Conservation (phyloP, 2,329 filamentous ascomycete species). For the Aspergillus sp. region DNA sequence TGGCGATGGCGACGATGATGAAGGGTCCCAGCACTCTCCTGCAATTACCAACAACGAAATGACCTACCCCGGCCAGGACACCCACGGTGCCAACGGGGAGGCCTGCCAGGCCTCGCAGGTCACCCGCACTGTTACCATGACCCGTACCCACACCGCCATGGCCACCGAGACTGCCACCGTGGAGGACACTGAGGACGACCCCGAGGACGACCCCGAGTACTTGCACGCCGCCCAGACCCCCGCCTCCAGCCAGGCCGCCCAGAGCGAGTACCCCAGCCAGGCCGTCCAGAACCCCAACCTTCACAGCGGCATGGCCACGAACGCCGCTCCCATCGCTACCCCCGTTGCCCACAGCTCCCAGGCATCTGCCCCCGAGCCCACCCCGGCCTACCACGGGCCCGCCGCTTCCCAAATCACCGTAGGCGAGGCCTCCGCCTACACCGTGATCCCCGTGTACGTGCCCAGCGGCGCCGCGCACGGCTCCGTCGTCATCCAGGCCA, state of each 20-base stretch:
- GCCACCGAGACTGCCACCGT: background rate
- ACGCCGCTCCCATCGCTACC: background rate
- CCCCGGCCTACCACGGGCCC: background rate
- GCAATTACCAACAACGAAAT: no score
- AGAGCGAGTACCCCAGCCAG: background rate
- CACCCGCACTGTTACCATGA: conserved; percentile 31
- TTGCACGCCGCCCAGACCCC: no score
- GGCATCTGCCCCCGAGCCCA: background rate
- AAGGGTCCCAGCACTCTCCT: no score
- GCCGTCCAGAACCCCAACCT: background rate
- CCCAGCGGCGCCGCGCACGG: conserved; percentile 13
- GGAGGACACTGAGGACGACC: background rate
- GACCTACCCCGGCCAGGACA: no score
- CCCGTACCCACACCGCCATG: conserved; percentile 17
- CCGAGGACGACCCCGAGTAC: no score
- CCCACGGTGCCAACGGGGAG: no score
- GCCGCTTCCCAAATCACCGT: conserved; percentile 9
- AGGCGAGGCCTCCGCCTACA: conserved; percentile 19
- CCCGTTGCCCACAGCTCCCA: background rate
- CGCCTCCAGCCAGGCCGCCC: no score
- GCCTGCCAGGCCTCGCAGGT: conserved; percentile 13
- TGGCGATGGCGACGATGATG: no score
- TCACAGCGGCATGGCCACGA: background rate
- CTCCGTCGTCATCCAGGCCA: conserved; percentile 24
- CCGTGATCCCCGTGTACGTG: conserved; percentile 29